A percentile compares a stretch with the other conserved stretches of the same genome.
These are phyloP conservation scores for Microcyclospora tardicrescens DNA, from an alignment of 2,329 filamentous ascomycete species.

Conservation along the genomic window DNA sequence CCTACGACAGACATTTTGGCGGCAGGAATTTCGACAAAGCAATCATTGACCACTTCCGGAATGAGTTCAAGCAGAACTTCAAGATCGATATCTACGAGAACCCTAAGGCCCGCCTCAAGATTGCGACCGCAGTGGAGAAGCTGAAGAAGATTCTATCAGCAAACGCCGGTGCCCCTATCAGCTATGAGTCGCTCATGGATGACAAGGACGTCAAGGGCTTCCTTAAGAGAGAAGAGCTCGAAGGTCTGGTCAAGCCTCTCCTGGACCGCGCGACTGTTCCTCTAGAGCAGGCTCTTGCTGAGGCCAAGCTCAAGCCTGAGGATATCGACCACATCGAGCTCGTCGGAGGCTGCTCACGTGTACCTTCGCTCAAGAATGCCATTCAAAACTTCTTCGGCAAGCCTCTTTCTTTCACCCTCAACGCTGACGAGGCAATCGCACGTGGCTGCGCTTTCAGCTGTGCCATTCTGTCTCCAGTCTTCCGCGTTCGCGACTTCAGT, in stretches of 20 bases:
- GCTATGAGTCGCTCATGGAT: slow-evolving; percentile 98
- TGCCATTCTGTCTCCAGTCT: slow-evolving; percentile 90
- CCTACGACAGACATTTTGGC: slow-evolving; percentile 92
- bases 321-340: slow-evolving; percentile 92
- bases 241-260: slow-evolving; percentile 77
- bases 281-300: slow-evolving; percentile 82
- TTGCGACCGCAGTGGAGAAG: slow-evolving; percentile 84
- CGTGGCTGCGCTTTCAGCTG: slow-evolving; percentile 95
- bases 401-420: slow-evolving; percentile 84
- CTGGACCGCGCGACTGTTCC: slow-evolving; percentile 59
- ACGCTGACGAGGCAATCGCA: slow-evolving; percentile 94
- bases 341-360: slow-evolving; percentile 87
- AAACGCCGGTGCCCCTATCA: slow-evolving; percentile 82
- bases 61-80: slow-evolving; percentile 95
- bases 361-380: slow-evolving; percentile 80
- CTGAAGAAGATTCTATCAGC: slow-evolving; percentile 96
- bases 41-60: slow-evolving; percentile 83
- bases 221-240: slow-evolving; percentile 88
- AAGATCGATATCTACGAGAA: slow-evolving; percentile 91
- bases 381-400: slow-evolving; percentile 90
- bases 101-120: slow-evolving; percentile 77
- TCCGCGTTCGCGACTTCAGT: slow-evolving; percentile 96
- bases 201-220: slow-evolving; percentile 81
- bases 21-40: slow-evolving; percentile 95
- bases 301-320: slow-evolving; percentile 78